Evolutionary conservation across 2,329 filamentous ascomycete species (phyloP).

Genomic region (Pseudogymnoascus sp.): DNA sequence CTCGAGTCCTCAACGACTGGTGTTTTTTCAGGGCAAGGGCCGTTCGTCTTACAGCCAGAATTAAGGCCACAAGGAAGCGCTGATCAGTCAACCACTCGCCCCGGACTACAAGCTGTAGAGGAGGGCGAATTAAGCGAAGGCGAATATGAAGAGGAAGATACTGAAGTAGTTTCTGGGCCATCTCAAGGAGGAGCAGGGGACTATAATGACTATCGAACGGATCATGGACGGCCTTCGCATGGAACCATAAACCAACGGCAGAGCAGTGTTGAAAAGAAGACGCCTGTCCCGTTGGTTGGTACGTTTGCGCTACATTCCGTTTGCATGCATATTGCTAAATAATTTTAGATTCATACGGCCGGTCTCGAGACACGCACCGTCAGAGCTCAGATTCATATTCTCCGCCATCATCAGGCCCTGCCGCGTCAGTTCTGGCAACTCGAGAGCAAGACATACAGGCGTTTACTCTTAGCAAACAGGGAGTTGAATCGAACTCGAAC

Average conservation of each 20-base stretch:
- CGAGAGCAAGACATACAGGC: not conserved
- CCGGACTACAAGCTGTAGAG: conserved; percentile 36
- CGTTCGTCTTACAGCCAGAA: not conserved
- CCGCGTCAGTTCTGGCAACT: not conserved
- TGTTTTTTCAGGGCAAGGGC: not conserved
- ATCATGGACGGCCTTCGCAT: not conserved
- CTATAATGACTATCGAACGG: not conserved
- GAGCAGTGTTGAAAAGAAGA: not conserved
- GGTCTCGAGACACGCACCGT: not conserved
- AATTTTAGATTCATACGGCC: not conserved
- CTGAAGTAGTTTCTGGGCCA: not conserved
- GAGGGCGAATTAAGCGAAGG: conserved; percentile 73
- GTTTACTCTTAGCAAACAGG: not conserved
- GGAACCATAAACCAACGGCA: not conserved
- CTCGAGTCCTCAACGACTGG: not conserved
- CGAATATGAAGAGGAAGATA: conserved; percentile 43
- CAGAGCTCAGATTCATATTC: conserved; percentile 6
- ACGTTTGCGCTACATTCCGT: not conserved
- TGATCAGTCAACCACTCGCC: not conserved
- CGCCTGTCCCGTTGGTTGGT: not conserved
- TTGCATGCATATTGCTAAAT: conserved; percentile 2
- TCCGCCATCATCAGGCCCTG: not conserved
- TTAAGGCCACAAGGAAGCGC: not conserved
- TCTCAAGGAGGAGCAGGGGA: not conserved
- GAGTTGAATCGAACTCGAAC: not conserved